Evolutionary conservation across 495 filamentous ascomycete species (phyloP), one percentile per base, ranked within the genome.

Genomic region (Hypoxylon fragiforme): DNA sequence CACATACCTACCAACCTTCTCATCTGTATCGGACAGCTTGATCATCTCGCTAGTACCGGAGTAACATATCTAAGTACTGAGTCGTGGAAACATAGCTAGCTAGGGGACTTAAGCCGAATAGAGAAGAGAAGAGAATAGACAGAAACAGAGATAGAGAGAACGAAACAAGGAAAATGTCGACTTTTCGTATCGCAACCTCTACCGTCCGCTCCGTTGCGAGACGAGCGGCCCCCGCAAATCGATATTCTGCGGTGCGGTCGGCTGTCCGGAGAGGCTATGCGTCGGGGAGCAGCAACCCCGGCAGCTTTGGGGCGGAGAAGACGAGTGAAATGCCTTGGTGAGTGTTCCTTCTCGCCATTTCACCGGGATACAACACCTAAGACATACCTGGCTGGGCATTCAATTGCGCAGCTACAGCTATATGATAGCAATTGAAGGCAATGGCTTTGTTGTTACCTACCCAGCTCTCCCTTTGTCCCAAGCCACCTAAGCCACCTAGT

Each of bases 281-380:
- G 4, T 43, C 49, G 3, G n/a, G n/a, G n/a, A 39, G 50, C 22
- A 56, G 36, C 18, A 41, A 44, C 20, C 19, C 13, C 22, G 50
- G 57, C n/a, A 54, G 50, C 12, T 50, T 43, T 12, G 39, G 44
- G 3, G 57, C 54, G 12, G 50, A 62, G 31, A 62, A 60, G 40
- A 26, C 64, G 35, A 60, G 57, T 45, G 64, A 67, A 15, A 19
- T 62, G 51, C 64, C 64, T 16, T 67, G 64, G 64, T 67, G 41
- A 65, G 64, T 45, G 1, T 18, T 18, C 28, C 8, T 21, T 6
- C 36, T 34, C 18, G 3, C 5, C 36, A 19, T 42, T 2, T 9
- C 14, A n/a, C 3, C 16, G 31, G 12, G 6, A n/a, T n/a, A n/a
- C n/a, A n/a, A n/a, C n/a, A n/a, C n/a, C n/a, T n/a, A n/a, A n/a